Percentiles rank a stretch among this genome's conserved stretches.
Conservation (phyloP, 352 stramenopile species). For the Globisporangium camurandrum region DNA sequence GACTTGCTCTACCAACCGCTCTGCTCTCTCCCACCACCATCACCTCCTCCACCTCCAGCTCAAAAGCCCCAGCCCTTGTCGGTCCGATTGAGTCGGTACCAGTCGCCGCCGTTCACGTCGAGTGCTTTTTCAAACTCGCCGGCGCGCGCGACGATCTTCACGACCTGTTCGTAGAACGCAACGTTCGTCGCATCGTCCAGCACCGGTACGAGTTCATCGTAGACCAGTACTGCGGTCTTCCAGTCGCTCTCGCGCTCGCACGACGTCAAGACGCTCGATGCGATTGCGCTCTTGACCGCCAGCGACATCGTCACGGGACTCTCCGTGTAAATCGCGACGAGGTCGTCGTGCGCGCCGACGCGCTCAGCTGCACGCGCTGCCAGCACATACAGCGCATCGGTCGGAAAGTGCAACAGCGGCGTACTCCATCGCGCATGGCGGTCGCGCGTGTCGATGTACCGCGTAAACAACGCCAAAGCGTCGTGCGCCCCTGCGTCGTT, state of each 20-base stretch:
- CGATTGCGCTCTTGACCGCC: slow-evolving; percentile 46
- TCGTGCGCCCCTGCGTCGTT: slow-evolving; percentile 19
- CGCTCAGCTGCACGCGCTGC: slow-evolving; percentile 37
- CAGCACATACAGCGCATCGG: slow-evolving; percentile 59
- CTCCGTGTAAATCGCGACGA: slow-evolving; percentile 54
- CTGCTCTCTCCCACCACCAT: no score
- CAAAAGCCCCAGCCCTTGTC: slow-evolving; percentile 55
- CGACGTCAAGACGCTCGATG: slow-evolving; percentile 39
- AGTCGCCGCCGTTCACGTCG: slow-evolving; percentile 76
- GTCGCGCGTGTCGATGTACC: slow-evolving; percentile 48
- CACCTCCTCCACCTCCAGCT: no score
- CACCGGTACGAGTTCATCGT: slow-evolving; percentile 54
- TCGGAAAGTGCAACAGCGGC: slow-evolving; percentile 56
- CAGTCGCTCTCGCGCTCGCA: slow-evolving; percentile 64
- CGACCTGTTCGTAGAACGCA: slow-evolving; percentile 71
- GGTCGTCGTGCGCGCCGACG: slow-evolving; percentile 44
- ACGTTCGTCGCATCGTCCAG: slow-evolving; percentile 57
- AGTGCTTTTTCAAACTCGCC: slow-evolving; percentile 82
- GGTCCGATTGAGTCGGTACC: slow-evolving; percentile 75
- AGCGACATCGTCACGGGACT: slow-evolving; percentile 34
- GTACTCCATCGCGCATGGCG: slow-evolving; percentile 32
- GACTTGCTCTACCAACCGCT: no score
- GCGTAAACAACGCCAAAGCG: slow-evolving; percentile 48
- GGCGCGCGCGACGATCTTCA: slow-evolving; percentile 75
- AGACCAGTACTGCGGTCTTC: slow-evolving; percentile 65